Base-by-base conservation (phyloP, 2,329 filamentous ascomycete species). In the Penicillium sp. region DNA sequence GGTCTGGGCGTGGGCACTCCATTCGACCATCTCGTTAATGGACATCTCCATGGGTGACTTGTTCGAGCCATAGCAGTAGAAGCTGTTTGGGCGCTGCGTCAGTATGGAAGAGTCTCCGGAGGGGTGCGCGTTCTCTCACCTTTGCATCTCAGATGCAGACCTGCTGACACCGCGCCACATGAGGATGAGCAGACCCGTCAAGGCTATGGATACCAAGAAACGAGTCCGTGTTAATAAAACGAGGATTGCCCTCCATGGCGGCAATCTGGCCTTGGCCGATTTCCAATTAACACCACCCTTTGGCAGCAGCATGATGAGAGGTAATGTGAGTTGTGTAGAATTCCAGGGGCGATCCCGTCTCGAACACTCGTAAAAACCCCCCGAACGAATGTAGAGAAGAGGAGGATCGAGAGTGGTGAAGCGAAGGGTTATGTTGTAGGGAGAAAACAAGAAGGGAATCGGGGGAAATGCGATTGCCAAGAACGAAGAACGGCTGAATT, bases 41-140 rank as follows among this genome's bases (percentile, higher is more conserved):
- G 86, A 82, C 88, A 98, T 95, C 57, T 93, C 83, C 83, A 95
- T 94, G 46, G 93, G 93, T n/a, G 93, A 82, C 75, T 94, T 96
- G 22, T 85, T 82, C 13, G 93, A 91, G 12, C 93, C 93, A 80
- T 89, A 97, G 76, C 93, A 98, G 73, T 95, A 95, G 72, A 95
- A 96, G 72, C 91, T 97, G 43, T 32, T 41, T 26, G 24, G 24
- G n/a, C 10, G 8, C 22, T 22, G 38, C 9, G 41, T 51, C 37
- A 51, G 43, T 41, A 47, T 24, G 15, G 15, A 4, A 6, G 6
- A 10, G 12, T 12, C 9, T 13, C 13, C 15, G 8, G 13, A 12
- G 31, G 43, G 21, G 46, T 17, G 43, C 7, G 5, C 3, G 21
- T 29, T 9, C 13, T 55, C 78, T 62, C 77, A 96, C 91, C 83